Percentiles rank a stretch among this genome's conserved stretches.
phyloP scores from a whole-genome alignment of 345 rosid species.

The Anacardium occidentale region DNA sequence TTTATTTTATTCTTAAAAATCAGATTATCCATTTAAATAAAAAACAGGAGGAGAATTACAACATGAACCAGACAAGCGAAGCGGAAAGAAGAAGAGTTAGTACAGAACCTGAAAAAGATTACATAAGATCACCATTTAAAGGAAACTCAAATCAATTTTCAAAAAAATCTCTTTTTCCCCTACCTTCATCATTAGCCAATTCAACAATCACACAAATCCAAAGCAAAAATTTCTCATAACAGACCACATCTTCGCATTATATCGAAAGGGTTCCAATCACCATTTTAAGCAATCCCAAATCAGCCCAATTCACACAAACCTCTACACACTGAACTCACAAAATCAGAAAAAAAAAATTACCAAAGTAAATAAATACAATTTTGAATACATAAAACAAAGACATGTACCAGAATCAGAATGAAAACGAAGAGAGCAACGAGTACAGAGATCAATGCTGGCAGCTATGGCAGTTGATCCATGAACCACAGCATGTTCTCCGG shows the following conservation, averaged over 20 bases:
- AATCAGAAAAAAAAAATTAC: conserved; percentile 1
- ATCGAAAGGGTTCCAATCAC: conserved; percentile 21
- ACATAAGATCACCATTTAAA: neutral
- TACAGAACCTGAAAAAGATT: neutral
- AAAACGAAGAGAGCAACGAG: conserved; percentile 54
- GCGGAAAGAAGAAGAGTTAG: neutral
- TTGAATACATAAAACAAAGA: neutral
- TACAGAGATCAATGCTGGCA: conserved; percentile 83
- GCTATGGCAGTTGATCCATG: conserved; percentile 94
- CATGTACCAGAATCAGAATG: conserved; percentile 50
- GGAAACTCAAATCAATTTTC: conserved; percentile 5
- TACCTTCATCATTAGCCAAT: neutral
- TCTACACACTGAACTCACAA: neutral
- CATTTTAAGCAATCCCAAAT: conserved; percentile 18
- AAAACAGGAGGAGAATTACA: neutral
- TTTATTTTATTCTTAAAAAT: too few relatives aligned
- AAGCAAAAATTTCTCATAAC: conserved; percentile 11
- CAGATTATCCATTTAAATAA: neutral
- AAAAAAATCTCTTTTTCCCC: neutral
- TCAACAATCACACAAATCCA: neutral
- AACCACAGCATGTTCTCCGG: conserved; percentile 96
- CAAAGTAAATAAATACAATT: neutral
- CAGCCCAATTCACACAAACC: conserved; percentile 1
- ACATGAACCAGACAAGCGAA: neutral
- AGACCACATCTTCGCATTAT: conserved; percentile 1